Conservation (phyloP, 352 stramenopile genomes). For the Peronospora belbahrii region DNA sequence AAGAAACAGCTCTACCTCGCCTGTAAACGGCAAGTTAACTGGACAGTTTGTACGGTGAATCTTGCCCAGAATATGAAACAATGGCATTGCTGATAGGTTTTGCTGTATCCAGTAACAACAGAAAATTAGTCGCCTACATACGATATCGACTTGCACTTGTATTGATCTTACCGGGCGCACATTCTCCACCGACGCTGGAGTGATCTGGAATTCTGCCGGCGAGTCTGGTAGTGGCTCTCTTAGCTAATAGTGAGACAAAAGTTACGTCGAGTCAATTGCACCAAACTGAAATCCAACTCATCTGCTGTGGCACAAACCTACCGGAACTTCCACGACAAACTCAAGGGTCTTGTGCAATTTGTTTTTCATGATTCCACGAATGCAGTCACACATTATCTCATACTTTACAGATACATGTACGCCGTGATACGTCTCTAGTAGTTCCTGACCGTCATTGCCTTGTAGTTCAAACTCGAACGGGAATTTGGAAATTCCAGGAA, state of each 20-base stretch:
- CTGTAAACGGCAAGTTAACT: constrained; percentile 85
- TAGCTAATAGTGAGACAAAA: constrained; percentile 23
- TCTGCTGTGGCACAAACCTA: constrained; percentile 15
- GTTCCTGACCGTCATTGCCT: constrained; percentile 47
- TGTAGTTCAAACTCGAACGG: constrained; percentile 85
- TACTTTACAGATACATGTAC: constrained; percentile 90
- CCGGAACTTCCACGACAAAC: constrained; percentile 89
- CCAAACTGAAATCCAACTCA: not conserved
- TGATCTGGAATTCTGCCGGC: constrained; percentile 76
- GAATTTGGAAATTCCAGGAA: constrained; percentile 78
- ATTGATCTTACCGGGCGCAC: constrained; percentile 33
- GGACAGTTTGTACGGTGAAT: constrained; percentile 87
- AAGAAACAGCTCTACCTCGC: constrained; percentile 44
- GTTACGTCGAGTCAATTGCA: not conserved
- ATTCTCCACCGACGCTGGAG: constrained; percentile 80
- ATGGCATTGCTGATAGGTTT: constrained; percentile 44
- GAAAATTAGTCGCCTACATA: not conserved
- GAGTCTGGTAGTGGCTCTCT: constrained; percentile 49
- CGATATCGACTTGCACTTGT: not conserved
- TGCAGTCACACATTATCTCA: constrained; percentile 77
- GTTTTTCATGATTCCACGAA: constrained; percentile 84
- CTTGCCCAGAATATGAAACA: constrained; percentile 76
- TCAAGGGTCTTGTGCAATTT: constrained; percentile 79
- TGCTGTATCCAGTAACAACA: constrained; percentile 27
- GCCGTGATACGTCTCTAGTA: constrained; percentile 90